phyloP scores from a whole-genome alignment of 2,329 filamentous ascomycete genomes.

The Tolypocladium endophyticum region DNA sequence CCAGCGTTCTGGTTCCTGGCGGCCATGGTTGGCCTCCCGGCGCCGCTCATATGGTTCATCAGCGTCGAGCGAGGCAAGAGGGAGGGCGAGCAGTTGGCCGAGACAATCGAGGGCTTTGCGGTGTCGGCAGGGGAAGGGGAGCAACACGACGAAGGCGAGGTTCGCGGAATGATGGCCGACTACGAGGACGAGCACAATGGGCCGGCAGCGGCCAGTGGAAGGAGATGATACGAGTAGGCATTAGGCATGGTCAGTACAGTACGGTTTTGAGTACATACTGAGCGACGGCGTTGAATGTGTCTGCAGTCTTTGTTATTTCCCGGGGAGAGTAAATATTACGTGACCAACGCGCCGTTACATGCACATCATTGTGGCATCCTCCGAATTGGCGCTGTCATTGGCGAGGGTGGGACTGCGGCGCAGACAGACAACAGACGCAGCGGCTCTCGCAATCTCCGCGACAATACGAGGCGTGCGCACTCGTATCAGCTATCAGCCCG shows the following conservation, averaged over 20 bases:
- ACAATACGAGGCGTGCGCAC: not conserved
- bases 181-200: constrained; percentile 2
- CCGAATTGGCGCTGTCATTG: not conserved
- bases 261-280: not conserved
- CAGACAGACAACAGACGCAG: not conserved
- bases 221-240: not conserved
- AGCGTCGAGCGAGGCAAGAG: constrained; percentile 69
- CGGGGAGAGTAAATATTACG: not conserved
- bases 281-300: constrained; percentile 3
- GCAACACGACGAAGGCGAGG: constrained; percentile 1
- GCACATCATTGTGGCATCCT: not conserved
- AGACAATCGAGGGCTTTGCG: constrained; percentile 43
- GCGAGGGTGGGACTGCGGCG: not conserved
- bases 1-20: constrained; percentile 91
- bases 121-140: constrained; percentile 13
- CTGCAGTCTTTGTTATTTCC: not conserved
- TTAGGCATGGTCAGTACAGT: not conserved
- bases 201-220: not conserved
- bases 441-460: not conserved
- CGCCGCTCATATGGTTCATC: constrained; percentile 75
- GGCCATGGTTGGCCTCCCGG: constrained; percentile 70
- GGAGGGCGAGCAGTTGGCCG: constrained; percentile 56
- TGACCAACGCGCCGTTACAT: not conserved
- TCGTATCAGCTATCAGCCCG: not conserved
- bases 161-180: constrained; percentile 9